A percentile compares a stretch with the other conserved stretches of the same genome.
phyloP scores from a whole-genome alignment of 1,284 basidiomycete genomes.

The Pseudozyma sp. region DNA sequence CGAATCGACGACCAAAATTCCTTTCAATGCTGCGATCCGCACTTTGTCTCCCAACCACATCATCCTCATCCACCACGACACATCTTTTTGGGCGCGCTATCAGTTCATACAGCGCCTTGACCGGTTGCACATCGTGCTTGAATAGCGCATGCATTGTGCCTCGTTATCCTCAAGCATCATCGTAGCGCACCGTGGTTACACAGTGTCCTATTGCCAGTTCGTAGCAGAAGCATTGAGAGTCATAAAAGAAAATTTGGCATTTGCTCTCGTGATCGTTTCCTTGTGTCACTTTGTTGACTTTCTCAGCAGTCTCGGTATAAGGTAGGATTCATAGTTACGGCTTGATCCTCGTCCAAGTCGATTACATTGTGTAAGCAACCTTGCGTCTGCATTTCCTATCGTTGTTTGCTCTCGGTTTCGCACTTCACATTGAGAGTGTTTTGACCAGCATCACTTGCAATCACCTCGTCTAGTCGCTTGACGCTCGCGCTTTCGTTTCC shows the following conservation, averaged over 20 bases:
- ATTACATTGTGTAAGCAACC: not conserved
- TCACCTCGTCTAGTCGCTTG: not conserved
- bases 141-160: slow-evolving; percentile 30
- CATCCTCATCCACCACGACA: slow-evolving; percentile 30
- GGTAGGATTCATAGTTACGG: not conserved
- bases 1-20: not conserved
- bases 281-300: not conserved
- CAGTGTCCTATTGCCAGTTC: not conserved
- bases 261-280: not conserved
- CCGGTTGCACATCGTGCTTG: no score
- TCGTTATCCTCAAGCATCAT: not conserved
- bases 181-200: not conserved
- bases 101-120: not conserved
- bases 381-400: not conserved
- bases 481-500: not conserved
- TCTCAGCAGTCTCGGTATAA: not conserved
- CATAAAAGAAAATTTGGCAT: not conserved
- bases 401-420: not conserved
- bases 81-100: slow-evolving; percentile 10
- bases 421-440: not conserved
- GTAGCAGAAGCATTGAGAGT: not conserved
- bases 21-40: no score
- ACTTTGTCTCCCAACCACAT: slow-evolving; percentile 4
- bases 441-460: no score
- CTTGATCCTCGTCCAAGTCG: not conserved